Evolutionary conservation across 495 filamentous ascomycete species (phyloP).

Genomic region (Hamigera avellanea): DNA sequence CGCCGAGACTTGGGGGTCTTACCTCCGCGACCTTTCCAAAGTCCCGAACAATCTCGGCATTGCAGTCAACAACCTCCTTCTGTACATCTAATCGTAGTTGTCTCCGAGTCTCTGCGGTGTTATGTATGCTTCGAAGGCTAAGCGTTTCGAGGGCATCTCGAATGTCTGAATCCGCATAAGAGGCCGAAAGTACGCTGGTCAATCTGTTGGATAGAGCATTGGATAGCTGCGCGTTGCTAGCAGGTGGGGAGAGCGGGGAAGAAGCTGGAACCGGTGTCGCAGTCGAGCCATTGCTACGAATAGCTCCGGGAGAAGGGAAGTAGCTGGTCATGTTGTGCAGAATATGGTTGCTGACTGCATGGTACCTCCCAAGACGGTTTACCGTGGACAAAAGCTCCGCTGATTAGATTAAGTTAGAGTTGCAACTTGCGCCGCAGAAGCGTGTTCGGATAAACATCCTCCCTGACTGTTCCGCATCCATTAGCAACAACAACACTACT

Average conservation of each 20-base stretch:
- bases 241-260: slow-evolving; percentile 23
- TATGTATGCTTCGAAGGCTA: slow-evolving; percentile 58
- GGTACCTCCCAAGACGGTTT: slow-evolving; percentile 2
- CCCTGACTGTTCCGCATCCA: background rate
- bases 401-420: background rate
- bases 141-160: slow-evolving; percentile 71
- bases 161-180: slow-evolving; percentile 88
- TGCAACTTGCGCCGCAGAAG: no score
- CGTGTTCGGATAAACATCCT: background rate
- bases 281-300: slow-evolving; percentile 15
- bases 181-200: slow-evolving; percentile 75
- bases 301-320: slow-evolving; percentile 16
- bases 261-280: slow-evolving; percentile 13
- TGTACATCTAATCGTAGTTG: slow-evolving; percentile 76
- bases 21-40: slow-evolving; percentile 91
- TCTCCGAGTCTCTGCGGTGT: slow-evolving; percentile 69
- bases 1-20: slow-evolving; percentile 6
- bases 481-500: no score
- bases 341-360: slow-evolving; percentile 2
- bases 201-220: slow-evolving; percentile 66
- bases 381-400: slow-evolving; percentile 6
- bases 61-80: slow-evolving; percentile 86
- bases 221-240: slow-evolving; percentile 21
- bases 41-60: slow-evolving; percentile 81
- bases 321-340: slow-evolving; percentile 34